Conservation (phyloP, 2,329 filamentous ascomycete genomes). For the Aspergillus aculeatus region DNA sequence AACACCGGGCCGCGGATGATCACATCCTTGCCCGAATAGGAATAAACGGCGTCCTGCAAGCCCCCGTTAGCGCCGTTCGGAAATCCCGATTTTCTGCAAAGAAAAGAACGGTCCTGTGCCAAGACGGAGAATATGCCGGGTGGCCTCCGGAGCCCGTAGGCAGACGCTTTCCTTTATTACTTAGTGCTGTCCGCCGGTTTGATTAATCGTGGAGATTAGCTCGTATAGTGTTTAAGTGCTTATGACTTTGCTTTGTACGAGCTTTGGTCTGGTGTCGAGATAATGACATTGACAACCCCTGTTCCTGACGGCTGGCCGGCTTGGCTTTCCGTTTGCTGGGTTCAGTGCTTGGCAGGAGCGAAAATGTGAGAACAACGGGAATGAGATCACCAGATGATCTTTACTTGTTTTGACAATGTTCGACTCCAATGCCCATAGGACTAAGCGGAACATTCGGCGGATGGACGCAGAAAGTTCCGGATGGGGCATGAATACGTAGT, state of each 20-base stretch:
- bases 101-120: not conserved
- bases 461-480: not conserved
- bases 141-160: not conserved
- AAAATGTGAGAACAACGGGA: not conserved
- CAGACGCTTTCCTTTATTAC: too few species aligned
- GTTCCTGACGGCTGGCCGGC: not conserved
- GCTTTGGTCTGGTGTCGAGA: too few species aligned
- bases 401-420: not conserved
- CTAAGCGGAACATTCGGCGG: not conserved
- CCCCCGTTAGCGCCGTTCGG: not conserved
- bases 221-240: too few species aligned
- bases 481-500: not conserved
- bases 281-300: too few species aligned
- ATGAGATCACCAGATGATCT: not conserved
- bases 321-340: not conserved
- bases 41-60: not conserved
- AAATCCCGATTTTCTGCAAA: not conserved
- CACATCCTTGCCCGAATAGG: not conserved
- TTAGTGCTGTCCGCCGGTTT: too few species aligned
- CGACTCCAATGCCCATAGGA: not conserved
- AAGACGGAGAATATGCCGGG: not conserved
- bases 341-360: not conserved
- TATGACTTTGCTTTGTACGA: too few species aligned
- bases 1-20: not conserved
- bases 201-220: too few species aligned